Percentiles rank a stretch among this genome's conserved stretches.
phyloP scores from a whole-genome alignment of 345 rosid genomes.

The Ceriops decandra region DNA sequence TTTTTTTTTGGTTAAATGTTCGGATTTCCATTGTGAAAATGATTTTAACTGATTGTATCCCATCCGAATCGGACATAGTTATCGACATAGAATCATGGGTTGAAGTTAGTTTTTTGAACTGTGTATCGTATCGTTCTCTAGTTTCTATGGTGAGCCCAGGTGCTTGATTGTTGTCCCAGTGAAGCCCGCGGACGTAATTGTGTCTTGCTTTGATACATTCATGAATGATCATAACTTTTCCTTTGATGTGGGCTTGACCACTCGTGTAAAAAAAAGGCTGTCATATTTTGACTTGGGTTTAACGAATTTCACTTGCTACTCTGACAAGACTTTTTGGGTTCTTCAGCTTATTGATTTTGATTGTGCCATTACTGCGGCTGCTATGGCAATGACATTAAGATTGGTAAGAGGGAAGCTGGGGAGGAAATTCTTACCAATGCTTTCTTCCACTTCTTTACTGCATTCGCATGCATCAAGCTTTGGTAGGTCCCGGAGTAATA shows the following conservation, averaged over 20 bases:
- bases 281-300: background rate
- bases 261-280: background rate
- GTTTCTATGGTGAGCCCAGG: background rate
- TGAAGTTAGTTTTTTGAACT: background rate
- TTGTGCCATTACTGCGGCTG: background rate
- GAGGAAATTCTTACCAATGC: constrained; percentile 18
- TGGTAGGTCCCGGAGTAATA: constrained; percentile 39
- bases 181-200: background rate
- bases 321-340: background rate
- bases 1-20: no score
- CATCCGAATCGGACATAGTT: background rate
- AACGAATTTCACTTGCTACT: background rate
- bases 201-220: background rate
- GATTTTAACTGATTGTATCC: no score
- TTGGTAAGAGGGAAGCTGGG: constrained; percentile 17
- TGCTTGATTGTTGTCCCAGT: background rate
- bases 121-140: background rate
- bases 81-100: background rate
- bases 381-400: constrained; percentile 29
- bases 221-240: background rate
- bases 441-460: constrained; percentile 27
- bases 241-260: background rate
- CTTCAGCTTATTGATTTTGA: background rate
- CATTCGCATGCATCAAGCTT: constrained; percentile 98
- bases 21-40: no score